Percentiles rank a stretch among this genome's conserved stretches.
Conservation (phyloP, 257 asterid genomes). For the Forsythia viridissima region DNA sequence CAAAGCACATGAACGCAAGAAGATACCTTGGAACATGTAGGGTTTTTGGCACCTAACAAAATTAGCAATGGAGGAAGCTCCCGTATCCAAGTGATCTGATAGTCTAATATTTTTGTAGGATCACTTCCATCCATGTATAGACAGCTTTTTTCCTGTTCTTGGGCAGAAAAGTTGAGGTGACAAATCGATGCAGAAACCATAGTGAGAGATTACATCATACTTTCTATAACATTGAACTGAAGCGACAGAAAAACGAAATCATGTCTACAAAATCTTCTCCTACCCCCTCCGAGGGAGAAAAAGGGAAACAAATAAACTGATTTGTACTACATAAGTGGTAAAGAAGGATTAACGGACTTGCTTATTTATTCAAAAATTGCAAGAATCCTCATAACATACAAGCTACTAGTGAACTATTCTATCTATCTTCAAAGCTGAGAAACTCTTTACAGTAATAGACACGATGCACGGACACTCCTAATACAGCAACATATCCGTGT, state of each 20-base stretch:
- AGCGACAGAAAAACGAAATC: neutral
- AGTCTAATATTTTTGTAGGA: slow-evolving; percentile 45
- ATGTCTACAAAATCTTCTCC: neutral
- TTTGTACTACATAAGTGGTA: neutral
- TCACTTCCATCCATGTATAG: slow-evolving; percentile 42
- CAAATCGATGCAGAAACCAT: slow-evolving; percentile 7
- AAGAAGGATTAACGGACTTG: neutral
- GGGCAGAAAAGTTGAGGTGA: slow-evolving; percentile 16
- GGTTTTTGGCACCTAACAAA: slow-evolving; percentile 59
- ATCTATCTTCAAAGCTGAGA: neutral
- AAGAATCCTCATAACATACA: neutral
- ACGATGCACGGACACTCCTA: no score
- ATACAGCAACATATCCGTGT: no score
- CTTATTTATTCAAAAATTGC: neutral
- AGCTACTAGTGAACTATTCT: neutral
- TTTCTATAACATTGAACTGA: neutral
- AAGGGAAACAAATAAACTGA: no score
- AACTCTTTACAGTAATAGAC: neutral
- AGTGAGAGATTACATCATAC: neutral
- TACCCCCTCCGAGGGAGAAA: neutral
- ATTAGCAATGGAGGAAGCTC: slow-evolving; percentile 72
- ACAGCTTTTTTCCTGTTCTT: slow-evolving; percentile 53
- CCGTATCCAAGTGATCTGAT: slow-evolving; percentile 62
- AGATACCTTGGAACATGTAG: slow-evolving; percentile 67
- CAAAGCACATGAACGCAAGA: slow-evolving; percentile 23